These are phyloP conservation scores for Aspergillus udagawae DNA, from an alignment of 2,329 filamentous ascomycete species.

Conservation along the genomic window DNA sequence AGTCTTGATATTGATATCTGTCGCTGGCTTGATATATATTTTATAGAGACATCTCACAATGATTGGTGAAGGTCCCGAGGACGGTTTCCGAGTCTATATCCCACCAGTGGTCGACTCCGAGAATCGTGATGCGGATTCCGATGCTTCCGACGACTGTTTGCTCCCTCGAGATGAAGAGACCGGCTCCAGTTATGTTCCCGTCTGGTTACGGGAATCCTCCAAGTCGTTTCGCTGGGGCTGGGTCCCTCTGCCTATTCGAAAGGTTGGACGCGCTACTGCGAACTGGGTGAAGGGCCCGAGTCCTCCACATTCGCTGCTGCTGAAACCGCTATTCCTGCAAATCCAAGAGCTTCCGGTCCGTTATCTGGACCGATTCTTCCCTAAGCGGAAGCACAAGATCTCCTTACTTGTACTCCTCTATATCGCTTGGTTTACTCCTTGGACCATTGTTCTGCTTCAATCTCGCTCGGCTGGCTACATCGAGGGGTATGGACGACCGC, in stretches of 20 bases:
- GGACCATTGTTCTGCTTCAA: conserved; percentile 43
- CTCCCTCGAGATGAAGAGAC: conserved; percentile 27
- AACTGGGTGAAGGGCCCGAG: conserved; percentile 47
- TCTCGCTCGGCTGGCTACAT: conserved; percentile 46
- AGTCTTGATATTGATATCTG: not conserved
- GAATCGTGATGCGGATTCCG: conserved; percentile 30
- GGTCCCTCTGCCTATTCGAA: conserved; percentile 45
- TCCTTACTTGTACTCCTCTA: conserved; percentile 42
- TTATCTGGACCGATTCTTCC: conserved; percentile 42
- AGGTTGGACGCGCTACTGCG: conserved; percentile 39
- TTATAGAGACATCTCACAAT: conserved; percentile 15
- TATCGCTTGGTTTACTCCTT: conserved; percentile 45
- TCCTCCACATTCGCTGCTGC: conserved; percentile 43
- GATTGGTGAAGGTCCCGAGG: conserved; percentile 28
- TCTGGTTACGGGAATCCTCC: conserved; percentile 47
- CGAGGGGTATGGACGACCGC: conserved; percentile 45
- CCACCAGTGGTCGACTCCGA: conserved; percentile 34
- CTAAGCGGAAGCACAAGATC: conserved; percentile 45
- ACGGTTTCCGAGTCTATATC: conserved; percentile 30
- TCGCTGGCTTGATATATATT: conserved; percentile 10
- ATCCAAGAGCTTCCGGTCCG: conserved; percentile 45
- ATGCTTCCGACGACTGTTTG: conserved; percentile 29
- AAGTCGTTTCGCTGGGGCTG: conserved; percentile 46
- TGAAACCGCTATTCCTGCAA: conserved; percentile 44
- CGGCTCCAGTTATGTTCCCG: conserved; percentile 30